phyloP scores from a whole-genome alignment of 139 green algal genomes.

The Nannochloris sp. region DNA sequence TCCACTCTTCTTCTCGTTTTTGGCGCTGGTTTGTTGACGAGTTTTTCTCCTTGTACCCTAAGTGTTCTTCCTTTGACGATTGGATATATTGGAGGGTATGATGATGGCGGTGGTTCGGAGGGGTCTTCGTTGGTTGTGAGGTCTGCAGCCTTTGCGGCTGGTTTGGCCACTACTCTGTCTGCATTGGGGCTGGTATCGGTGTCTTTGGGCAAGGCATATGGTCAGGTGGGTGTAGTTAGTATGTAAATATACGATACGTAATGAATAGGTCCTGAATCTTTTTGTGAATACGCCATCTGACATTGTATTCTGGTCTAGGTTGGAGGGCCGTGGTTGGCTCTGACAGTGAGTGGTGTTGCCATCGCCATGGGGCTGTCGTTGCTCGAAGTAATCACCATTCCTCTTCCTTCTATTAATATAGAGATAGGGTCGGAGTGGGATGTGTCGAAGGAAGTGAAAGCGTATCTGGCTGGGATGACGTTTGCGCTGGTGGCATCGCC shows the following conservation, averaged over 20 bases:
- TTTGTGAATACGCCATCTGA: too few relatives aligned
- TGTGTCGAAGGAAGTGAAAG: slow-evolving; percentile 43
- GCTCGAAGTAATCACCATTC: slow-evolving; percentile 69
- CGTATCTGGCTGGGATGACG: slow-evolving; percentile 79
- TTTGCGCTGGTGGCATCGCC: slow-evolving; percentile 95
- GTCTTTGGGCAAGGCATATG: slow-evolving; percentile 71
- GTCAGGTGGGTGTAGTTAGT: slow-evolving; percentile 29
- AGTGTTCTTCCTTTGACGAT: slow-evolving; percentile 81
- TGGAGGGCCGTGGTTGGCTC: slow-evolving; percentile 23
- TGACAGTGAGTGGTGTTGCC: slow-evolving; percentile 56
- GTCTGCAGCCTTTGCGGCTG: slow-evolving; percentile 63
- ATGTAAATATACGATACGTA: slow-evolving; percentile 10
- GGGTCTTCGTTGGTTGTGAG: slow-evolving; percentile 11
- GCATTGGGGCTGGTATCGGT: slow-evolving; percentile 64
- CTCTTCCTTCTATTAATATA: slow-evolving; percentile 10
- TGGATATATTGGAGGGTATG: slow-evolving; percentile 82
- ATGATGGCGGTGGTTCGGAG: background rate
- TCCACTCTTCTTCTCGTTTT: slow-evolving; percentile 60
- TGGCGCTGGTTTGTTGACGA: slow-evolving; percentile 79
- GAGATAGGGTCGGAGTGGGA: background rate
- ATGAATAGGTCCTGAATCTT: background rate
- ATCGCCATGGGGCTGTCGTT: slow-evolving; percentile 93
- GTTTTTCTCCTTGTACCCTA: slow-evolving; percentile 86
- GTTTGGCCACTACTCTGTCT: slow-evolving; percentile 82
- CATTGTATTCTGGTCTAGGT: background rate